Evolutionary conservation across 2,329 filamentous ascomycete species (phyloP).

Genomic region (Colletotrichum karsti): DNA sequence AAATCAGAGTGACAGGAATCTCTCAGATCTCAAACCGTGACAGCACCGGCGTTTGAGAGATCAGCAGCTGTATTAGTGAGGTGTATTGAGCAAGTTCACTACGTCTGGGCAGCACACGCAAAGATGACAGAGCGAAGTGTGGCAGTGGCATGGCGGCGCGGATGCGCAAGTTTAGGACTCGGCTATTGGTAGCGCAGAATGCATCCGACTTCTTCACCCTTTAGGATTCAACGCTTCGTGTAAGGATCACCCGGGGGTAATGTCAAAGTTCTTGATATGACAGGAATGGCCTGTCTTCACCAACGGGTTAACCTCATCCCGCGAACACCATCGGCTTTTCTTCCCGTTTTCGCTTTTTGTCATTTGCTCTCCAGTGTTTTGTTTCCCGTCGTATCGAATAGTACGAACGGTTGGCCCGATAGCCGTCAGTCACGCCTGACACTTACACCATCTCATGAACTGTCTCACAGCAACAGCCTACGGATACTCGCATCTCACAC

Average conservation of each 20-base stretch:
- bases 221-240: too few relatives aligned
- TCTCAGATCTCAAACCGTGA: neutral
- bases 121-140: neutral
- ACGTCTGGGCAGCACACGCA: conserved; percentile 12
- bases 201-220: conserved; percentile 1
- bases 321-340: neutral
- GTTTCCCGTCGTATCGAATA: neutral
- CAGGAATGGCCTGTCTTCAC: neutral
- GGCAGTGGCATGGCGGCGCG: neutral
- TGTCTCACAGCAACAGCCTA: neutral
- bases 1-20: neutral
- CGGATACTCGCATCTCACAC: neutral
- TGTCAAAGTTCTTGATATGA: neutral
- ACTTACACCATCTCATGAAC: neutral
- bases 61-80: neutral
- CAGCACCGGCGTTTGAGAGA: neutral
- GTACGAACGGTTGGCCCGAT: neutral
- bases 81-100: conserved; percentile 32
- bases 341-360: neutral
- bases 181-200: neutral
- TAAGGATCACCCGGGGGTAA: neutral
- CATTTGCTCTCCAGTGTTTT: neutral
- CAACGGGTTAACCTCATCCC: neutral
- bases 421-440: neutral
- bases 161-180: conserved; percentile 1